Base-by-base conservation (phyloP, 306 rosid species). In the Rubus parviflorus region DNA sequence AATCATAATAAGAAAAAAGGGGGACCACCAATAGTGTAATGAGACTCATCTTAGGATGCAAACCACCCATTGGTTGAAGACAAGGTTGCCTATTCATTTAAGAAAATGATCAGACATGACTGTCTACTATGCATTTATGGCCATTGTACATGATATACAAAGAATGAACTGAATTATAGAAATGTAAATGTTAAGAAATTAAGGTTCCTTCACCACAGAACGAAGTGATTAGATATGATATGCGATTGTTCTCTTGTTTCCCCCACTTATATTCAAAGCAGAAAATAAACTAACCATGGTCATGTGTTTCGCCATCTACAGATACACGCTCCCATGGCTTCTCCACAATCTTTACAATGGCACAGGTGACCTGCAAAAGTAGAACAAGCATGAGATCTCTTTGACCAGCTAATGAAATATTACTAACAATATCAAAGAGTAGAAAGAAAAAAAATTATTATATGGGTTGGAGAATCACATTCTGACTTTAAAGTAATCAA, bases 271-370 rank as follows among this genome's bases (percentile, higher is more conserved):
- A 45, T 45, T 43, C 57, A 71, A 66, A 73, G 56, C 58, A 49
- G 68, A 80, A 73, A 78, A 15, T 25, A 58, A 73, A 83, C 99
- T 86, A 72, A 95, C 99, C 97, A 73, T 95, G 99, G 35, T 86
- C 75, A 83, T 95, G 99, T 57, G 85, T 88, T 81, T 88, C 91
- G 74, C 97, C 97, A 77, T 89, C 89, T 58, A 91, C 63, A 71
- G 23, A 61, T 57, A 86, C 86, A 72, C 97, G 97, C 79, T 92
- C 97, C 99, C 99, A 95, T 11, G 99, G 97, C 82, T 90, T 95
- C 87, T 92, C 96, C 79, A 88, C 92, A 71, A 95, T 95, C 60
- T 82, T 92, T 61, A 92, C 89, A 54, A 86, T 84, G 57, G 99
- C 91, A 80, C 91, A 45, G 78, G 92, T 82, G 70, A 95, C 98